phyloP scores from a whole-genome alignment of 2,329 filamentous ascomycete genomes.

The Aureobasidium sp. region DNA sequence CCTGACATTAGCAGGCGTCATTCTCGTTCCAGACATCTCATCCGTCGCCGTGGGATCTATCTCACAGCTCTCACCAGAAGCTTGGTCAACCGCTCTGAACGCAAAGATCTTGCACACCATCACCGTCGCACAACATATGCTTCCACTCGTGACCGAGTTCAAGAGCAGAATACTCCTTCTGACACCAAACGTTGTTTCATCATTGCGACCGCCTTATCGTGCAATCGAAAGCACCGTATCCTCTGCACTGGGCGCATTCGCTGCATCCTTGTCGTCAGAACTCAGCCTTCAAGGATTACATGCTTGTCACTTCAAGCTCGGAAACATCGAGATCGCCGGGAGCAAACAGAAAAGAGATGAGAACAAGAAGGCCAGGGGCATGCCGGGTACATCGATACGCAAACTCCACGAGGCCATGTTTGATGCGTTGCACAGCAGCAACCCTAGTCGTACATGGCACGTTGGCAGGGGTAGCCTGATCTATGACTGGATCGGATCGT shows the following conservation, averaged over 20 bases:
- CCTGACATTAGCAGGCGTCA: constrained; percentile 66
- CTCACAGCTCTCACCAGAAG: constrained; percentile 73
- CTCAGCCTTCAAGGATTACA: constrained; percentile 66
- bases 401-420: constrained; percentile 82
- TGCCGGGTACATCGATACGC: constrained; percentile 59
- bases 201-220: constrained; percentile 70
- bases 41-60: constrained; percentile 65
- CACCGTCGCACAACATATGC: constrained; percentile 77
- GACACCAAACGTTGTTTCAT: constrained; percentile 72
- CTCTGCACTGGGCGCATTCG: constrained; percentile 78
- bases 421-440: constrained; percentile 68
- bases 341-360: constrained; percentile 34
- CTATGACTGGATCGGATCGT: constrained; percentile 78
- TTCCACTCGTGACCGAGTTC: constrained; percentile 48
- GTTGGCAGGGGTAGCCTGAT: constrained; percentile 77
- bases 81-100: constrained; percentile 84
- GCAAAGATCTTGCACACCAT: constrained; percentile 86
- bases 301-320: constrained; percentile 81
- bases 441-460: constrained; percentile 55
- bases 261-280: constrained; percentile 70
- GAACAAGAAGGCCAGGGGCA: constrained; percentile 35
- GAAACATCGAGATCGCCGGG: constrained; percentile 76
- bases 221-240: constrained; percentile 80
- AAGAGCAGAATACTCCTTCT: constrained; percentile 64
- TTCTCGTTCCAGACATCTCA: constrained; percentile 68